Evolutionary conservation across 306 rosid genomes (phyloP), one percentile per base, ranked within the genome.

Genomic region (Abrus pulchellus): DNA sequence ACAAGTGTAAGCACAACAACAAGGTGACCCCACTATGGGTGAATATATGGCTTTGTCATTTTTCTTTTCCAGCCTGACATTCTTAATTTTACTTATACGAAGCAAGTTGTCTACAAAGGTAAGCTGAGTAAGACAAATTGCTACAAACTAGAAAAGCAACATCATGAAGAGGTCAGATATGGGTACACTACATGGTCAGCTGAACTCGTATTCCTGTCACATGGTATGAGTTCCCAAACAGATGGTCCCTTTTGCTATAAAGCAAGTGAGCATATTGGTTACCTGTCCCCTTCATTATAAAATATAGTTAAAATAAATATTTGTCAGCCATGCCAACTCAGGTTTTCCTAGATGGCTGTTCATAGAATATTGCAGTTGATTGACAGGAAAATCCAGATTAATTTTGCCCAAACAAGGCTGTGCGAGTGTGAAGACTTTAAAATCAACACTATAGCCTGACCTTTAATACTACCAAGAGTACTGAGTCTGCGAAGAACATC

Each of bases 391-490:
- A 56, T 61, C 53, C 57, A 43, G 9, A 9, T 72, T 74, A 53
- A 44, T 57, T 86, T 75, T 44, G 2, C 63, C 49, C 47, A 20
- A 36, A 54, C 36, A 61, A 56, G 52, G 48, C 54, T 72, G 56
- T 72, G 56, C 36, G 43, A 53, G 34, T 40, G 69, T 41, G 14
- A 64, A 45, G 69, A 72, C n/a, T 34, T 77, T 6, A 60, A 55
- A 52, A 79, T 20, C 48, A 74, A 72, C 38, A 60, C 67, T 20
- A 30, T 74, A 70, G 50, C 49, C 86, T 84, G 54, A 89, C 95
- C 97, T 86, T 81, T 85, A 64, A 88, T 80, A 88, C 92, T 84
- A 60, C 95, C 93, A 53, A 79, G 82, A 9, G 89, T 86, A 61
- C 89, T 75, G 34, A 92, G 90, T 74, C 77, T 86, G 4, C 83